Conservation (phyloP, 1,284 basidiomycete genomes). For the Apiotrichum laibachii region DNA sequence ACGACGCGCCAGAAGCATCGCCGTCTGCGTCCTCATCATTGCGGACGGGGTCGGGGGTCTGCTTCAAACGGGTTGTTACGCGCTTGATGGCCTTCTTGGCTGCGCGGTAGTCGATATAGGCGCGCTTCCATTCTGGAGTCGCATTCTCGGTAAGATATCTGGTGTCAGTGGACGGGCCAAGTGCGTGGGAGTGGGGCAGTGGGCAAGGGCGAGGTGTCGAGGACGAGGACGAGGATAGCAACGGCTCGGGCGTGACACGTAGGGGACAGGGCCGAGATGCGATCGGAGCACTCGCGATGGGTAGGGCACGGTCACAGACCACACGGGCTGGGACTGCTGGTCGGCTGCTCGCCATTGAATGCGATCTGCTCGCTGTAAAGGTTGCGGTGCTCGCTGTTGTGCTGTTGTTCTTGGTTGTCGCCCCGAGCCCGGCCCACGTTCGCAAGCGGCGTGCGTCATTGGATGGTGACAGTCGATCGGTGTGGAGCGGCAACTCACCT, state of each 20-base stretch:
- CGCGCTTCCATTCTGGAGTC: constrained; percentile 52
- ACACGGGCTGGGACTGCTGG: no score
- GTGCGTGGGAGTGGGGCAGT: not conserved
- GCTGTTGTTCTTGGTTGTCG: no score
- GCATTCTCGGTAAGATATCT: constrained; percentile 50
- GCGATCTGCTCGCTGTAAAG: no score
- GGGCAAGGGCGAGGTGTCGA: not conserved
- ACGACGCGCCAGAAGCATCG: constrained; percentile 26
- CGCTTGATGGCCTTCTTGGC: constrained; percentile 52
- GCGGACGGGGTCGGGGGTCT: constrained; percentile 6
- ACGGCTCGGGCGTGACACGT: no score
- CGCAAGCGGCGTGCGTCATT: not conserved
- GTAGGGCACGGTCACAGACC: no score
- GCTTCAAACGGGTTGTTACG: constrained; percentile 31
- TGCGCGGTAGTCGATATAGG: constrained; percentile 52
- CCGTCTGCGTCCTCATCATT: constrained; percentile 14
- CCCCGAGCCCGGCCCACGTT: not conserved
- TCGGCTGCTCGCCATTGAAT: no score
- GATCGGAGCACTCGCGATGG: no score
- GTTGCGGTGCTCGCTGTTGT: no score
- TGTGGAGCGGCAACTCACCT: constrained; percentile 17
- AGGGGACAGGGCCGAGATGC: no score
- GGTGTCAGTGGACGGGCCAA: not conserved
- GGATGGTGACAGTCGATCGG: not conserved
- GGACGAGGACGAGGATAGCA: not conserved